Conservation (phyloP, 1,139 yeast genomes). For the Diutina catenulata region DNA sequence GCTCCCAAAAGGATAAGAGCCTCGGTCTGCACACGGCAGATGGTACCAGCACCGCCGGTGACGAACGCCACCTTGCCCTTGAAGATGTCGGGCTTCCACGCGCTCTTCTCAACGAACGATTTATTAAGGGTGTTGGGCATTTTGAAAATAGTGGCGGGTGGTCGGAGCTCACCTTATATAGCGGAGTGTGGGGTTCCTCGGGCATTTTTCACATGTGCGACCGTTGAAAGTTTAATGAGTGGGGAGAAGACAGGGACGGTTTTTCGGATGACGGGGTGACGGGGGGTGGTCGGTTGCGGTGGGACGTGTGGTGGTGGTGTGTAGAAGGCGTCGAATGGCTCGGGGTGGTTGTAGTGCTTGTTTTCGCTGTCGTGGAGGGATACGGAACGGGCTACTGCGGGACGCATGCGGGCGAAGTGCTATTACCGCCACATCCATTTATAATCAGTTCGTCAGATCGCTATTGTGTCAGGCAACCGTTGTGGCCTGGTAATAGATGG, state of each 20-base stretch:
- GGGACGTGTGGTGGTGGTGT: background rate
- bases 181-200: no score
- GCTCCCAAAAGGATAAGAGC: conserved; percentile 78
- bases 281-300: background rate
- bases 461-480: no score
- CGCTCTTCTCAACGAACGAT: conserved; percentile 11
- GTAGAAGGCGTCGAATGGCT: no score
- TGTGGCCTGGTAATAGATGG: no score
- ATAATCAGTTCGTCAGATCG: no score
- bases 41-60: conserved; percentile 93
- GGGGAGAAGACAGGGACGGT: background rate
- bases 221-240: background rate
- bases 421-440: no score
- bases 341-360: no score
- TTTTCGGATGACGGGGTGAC: background rate
- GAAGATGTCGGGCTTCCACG: conserved; percentile 52
- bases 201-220: background rate
- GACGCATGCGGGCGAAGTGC: no score
- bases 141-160: background rate
- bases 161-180: no score
- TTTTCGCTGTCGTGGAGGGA: no score
- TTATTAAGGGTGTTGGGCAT: conserved; percentile 3
- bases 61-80: conserved; percentile 78
- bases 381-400: no score
- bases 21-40: conserved; percentile 78